These are phyloP conservation scores for Camellia lanceoleosa DNA, from an alignment of 148 eudicot genomes.

Conservation along the genomic window DNA sequence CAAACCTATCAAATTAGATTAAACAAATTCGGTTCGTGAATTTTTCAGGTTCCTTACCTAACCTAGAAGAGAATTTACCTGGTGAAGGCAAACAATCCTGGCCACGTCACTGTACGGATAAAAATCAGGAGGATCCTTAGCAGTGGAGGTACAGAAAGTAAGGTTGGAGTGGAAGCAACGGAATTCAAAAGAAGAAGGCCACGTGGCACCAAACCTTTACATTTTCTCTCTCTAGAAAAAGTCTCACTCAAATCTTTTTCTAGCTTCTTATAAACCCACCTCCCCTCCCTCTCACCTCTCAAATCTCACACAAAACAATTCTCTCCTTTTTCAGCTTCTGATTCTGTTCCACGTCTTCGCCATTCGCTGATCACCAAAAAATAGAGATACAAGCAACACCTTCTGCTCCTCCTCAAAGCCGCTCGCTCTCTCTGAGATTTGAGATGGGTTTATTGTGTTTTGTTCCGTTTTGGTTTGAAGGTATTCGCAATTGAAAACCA, in stretches of 20 bases:
- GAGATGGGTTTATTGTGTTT: conserved; percentile 4
- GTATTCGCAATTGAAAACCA: neutral
- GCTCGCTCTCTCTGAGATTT: conserved; percentile 30
- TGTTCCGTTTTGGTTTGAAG: neutral
- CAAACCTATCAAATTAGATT: too few species aligned
- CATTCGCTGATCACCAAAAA: neutral
- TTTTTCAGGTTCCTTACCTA: too few species aligned
- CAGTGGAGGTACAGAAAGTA: too few species aligned
- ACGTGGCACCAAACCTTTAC: conserved; percentile 30
- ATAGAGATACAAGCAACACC: neutral
- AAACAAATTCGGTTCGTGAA: too few species aligned
- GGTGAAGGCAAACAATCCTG: too few species aligned
- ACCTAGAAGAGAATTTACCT: too few species aligned
- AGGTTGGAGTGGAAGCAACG: conserved; percentile 37
- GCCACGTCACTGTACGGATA: neutral
- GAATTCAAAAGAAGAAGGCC: conserved; percentile 13
- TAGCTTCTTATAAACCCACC: conserved; percentile 36
- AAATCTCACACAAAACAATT: neutral
- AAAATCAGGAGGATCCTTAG: too few species aligned
- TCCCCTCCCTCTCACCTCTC: conserved; percentile 3
- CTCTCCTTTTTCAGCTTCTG: conserved; percentile 10
- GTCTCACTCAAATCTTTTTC: conserved; percentile 26
- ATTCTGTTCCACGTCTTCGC: conserved; percentile 5
- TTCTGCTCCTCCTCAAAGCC: conserved; percentile 15
- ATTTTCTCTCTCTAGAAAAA: neutral